Evolutionary conservation across 2,329 filamentous ascomycete genomes (phyloP), one percentile per base, ranked within the genome.

Genomic region (Trichoderma polysporum): DNA sequence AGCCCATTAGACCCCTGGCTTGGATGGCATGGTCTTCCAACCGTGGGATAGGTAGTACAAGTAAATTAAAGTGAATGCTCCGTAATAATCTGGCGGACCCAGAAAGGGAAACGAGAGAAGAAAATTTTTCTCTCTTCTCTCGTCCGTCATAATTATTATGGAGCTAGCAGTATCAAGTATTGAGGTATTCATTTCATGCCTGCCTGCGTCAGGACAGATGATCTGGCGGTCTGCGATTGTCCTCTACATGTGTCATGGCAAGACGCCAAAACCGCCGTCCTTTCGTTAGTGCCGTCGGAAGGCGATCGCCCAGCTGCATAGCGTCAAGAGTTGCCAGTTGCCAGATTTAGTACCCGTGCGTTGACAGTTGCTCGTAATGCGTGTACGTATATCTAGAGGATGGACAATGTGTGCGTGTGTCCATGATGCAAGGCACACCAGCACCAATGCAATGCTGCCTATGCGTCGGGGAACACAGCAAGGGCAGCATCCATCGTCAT

Each of bases 171-270:
- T 7, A 22, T 17, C 8, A n/a, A 19, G 9, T 45, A 41, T n/a
- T 49, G 47, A 17, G 25, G 35, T 25, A 12, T 25, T 31, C 25
- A 29, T 17, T 19, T 39, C 8, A 37, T 37, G 27, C n/a, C 15
- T 39, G 49, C 37, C 19, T 54, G 60, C 35, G 27, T 53, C 60
- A 63, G 27, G 45, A 29, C 35, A 52, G n/a, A 41, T 62, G 59
- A n/a, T 53, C 12, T 63, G 60, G 60, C 60, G 60, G 60, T 63
- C 60, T 45, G 49, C 33, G 49, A 29, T 22, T 47, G 49, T 22
- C 50, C 10, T 19, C 29, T 39, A 15, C 33, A 37, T 62, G 47
- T 52, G 22, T 37, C 31, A 37, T 29, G 45, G 15, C 41, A 35
- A 37, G 33, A 62, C 41, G 22, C 17, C 49, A 52, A 52, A 52